Evolutionary conservation across 768 basidiomycete genomes (phyloP).

Genomic region (Ramaria rubella): DNA sequence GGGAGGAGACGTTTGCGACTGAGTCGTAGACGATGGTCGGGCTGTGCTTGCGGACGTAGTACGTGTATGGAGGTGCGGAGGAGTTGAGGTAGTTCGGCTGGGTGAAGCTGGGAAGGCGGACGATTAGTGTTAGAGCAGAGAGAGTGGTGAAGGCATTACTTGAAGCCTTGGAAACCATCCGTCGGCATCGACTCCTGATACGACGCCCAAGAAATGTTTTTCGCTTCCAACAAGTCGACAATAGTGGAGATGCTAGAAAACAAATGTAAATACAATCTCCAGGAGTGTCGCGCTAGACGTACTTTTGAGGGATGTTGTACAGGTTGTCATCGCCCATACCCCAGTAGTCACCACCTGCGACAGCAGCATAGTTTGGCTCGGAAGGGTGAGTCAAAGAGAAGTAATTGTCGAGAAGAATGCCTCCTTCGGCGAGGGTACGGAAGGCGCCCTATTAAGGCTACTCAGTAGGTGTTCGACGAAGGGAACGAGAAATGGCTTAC

Average conservation of each 20-base stretch:
- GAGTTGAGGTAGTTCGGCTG: slow-evolving; percentile 33
- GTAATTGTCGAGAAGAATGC: slow-evolving; percentile 40
- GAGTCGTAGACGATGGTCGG: slow-evolving; percentile 48
- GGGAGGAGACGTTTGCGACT: slow-evolving; percentile 35
- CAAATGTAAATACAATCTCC: slow-evolving; percentile 18
- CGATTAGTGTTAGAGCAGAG: slow-evolving; percentile 10
- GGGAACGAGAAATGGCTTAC: not conserved
- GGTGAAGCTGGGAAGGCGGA: slow-evolving; percentile 27
- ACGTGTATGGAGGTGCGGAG: slow-evolving; percentile 34
- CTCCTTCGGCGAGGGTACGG: slow-evolving; percentile 38
- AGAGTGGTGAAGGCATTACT: slow-evolving; percentile 25
- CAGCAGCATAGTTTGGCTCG: slow-evolving; percentile 50
- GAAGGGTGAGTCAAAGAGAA: slow-evolving; percentile 52
- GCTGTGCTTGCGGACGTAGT: slow-evolving; percentile 53
- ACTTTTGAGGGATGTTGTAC: slow-evolving; percentile 22
- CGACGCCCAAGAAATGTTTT: slow-evolving; percentile 51
- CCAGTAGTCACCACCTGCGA: slow-evolving; percentile 47
- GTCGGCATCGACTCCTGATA: slow-evolving; percentile 56
- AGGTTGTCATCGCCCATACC: slow-evolving; percentile 40
- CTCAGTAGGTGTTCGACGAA: not conserved
- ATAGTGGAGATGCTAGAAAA: slow-evolving; percentile 49
- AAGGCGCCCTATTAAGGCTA: slow-evolving; percentile 25
- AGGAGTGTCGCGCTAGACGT: not conserved
- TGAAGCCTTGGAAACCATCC: slow-evolving; percentile 39
- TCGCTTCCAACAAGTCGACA: slow-evolving; percentile 53